phyloP scores from a whole-genome alignment of 73 alveolate genomes.

The Paraurostyla sp. region DNA sequence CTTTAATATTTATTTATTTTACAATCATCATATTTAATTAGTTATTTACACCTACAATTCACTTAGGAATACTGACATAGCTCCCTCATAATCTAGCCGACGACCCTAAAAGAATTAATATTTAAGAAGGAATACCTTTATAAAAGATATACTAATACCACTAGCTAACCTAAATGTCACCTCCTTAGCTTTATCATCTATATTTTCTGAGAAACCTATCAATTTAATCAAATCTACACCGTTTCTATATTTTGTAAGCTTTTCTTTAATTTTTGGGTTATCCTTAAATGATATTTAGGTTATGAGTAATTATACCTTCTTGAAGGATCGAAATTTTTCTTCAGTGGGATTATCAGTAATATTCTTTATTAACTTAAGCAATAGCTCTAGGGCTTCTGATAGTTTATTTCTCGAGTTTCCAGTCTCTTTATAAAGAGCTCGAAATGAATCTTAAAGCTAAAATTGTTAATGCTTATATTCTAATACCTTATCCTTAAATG shows the following conservation, averaged over 20 bases:
- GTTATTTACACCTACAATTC: background rate
- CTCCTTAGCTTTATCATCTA: slow-evolving; percentile 9
- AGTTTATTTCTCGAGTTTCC: background rate
- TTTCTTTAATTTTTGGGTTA: slow-evolving; percentile 41
- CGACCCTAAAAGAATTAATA: slow-evolving; percentile 25
- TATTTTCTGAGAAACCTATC: slow-evolving; percentile 16
- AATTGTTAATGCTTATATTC: background rate
- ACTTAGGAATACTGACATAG: background rate
- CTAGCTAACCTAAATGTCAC: background rate
- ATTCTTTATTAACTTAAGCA: slow-evolving; percentile 11
- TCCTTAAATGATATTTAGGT: slow-evolving; percentile 1
- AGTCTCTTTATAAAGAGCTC: background rate
- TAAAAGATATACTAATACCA: background rate
- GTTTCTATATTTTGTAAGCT: background rate
- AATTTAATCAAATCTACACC: background rate
- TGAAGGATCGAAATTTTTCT: slow-evolving; percentile 29
- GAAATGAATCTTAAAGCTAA: background rate
- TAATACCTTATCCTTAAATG: slow-evolving; percentile 21
- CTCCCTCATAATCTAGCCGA: slow-evolving; percentile 9
- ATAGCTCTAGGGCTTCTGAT: background rate
- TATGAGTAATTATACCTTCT: background rate
- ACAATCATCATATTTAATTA: slow-evolving; percentile 14
- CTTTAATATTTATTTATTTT: slow-evolving; percentile 16
- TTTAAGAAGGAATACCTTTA: background rate
- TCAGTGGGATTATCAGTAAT: slow-evolving; percentile 37